A percentile compares a stretch with the other conserved stretches of the same genome.
These are phyloP conservation scores for Starmerella ratchasimensis DNA, from an alignment of 805 yeast genomes.

Conservation along the genomic window DNA sequence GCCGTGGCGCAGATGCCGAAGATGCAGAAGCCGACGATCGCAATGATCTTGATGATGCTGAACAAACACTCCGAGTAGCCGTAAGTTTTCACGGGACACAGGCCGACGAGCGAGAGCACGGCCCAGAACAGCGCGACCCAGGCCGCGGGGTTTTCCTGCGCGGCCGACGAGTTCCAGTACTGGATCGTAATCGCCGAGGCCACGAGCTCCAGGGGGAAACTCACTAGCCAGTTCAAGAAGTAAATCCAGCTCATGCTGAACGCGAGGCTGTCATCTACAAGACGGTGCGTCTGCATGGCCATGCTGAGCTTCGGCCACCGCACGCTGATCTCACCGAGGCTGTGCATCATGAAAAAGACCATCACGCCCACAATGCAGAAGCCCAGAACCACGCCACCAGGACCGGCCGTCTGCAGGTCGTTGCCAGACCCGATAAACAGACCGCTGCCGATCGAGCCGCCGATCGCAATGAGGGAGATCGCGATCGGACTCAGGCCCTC, in stretches of 20 bases:
- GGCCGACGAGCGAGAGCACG: constrained; percentile 35
- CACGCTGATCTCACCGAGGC: constrained; percentile 60
- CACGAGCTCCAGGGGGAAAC: constrained; percentile 52
- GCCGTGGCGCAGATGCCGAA: constrained; percentile 41
- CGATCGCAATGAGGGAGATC: constrained; percentile 59
- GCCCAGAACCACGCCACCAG: constrained; percentile 45
- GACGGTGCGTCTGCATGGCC: constrained; percentile 45
- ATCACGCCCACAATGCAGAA: constrained; percentile 48
- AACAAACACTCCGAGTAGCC: constrained; percentile 58
- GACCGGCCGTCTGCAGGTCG: constrained; percentile 44
- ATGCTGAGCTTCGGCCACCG: constrained; percentile 52
- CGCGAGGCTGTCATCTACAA: constrained; percentile 55
- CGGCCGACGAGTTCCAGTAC: constrained; percentile 33
- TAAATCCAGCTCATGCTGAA: constrained; percentile 65
- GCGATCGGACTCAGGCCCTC: constrained; percentile 42
- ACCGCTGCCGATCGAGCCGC: constrained; percentile 68
- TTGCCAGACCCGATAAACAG: constrained; percentile 55
- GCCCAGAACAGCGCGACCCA: constrained; percentile 47
- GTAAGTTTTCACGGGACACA: constrained; percentile 44
- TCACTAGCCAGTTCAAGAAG: constrained; percentile 48
- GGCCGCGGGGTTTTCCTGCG: constrained; percentile 39
- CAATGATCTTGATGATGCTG: constrained; percentile 42
- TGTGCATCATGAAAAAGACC: constrained; percentile 48
- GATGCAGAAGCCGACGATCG: constrained; percentile 49
- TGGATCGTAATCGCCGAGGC: constrained; percentile 47